A percentile compares a stretch with the other conserved stretches of the same genome.
phyloP scores from a whole-genome alignment of 441 rosid genomes.

The Isatis lusitanica region DNA sequence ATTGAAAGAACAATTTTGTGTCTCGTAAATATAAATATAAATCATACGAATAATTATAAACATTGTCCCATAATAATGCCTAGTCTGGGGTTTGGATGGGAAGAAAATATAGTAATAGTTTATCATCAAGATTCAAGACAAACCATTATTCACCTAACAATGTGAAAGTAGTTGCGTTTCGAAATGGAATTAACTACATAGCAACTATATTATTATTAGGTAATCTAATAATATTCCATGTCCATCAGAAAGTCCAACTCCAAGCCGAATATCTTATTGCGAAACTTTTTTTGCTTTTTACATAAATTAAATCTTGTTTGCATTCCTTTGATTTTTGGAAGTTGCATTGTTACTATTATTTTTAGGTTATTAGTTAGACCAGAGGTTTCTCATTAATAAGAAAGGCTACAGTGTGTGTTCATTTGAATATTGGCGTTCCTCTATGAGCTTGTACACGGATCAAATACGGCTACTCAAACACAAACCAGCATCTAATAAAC shows the following conservation, averaged over 20 bases:
- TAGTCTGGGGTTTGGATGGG: too few species aligned
- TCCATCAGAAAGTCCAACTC: background rate
- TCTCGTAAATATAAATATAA: too few species aligned
- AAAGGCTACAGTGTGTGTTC: too few species aligned
- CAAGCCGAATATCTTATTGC: background rate
- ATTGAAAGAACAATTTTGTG: too few species aligned
- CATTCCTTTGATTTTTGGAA: background rate
- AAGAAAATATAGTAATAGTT: background rate
- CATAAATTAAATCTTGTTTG: too few species aligned
- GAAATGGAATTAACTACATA: constrained; percentile 1
- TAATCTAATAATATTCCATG: background rate
- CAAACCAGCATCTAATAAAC: background rate
- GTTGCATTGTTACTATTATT: background rate
- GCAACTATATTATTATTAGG: background rate
- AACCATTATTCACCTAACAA: constrained; percentile 30
- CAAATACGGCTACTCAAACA: background rate
- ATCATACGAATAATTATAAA: background rate
- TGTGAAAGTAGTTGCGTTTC: constrained; percentile 1
- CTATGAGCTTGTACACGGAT: background rate
- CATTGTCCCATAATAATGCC: background rate
- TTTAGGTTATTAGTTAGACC: background rate
- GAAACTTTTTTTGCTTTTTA: too few species aligned
- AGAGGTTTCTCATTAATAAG: too few species aligned
- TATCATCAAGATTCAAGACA: constrained; percentile 22
- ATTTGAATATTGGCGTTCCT: too few species aligned